Conservation (phyloP, 129 eudicot species). For the Flaveria brownii region DNA sequence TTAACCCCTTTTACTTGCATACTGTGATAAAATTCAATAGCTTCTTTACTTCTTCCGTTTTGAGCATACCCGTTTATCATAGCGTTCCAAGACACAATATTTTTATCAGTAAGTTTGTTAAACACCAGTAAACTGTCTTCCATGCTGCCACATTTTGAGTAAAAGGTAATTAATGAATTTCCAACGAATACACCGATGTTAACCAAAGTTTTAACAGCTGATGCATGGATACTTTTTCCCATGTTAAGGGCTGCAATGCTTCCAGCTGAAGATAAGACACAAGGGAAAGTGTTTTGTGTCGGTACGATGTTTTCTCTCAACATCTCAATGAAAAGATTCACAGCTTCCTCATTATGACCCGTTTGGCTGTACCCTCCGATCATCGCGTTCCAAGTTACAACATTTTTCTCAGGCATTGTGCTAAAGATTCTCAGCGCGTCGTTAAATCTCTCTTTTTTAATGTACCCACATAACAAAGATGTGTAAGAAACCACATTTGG, state of each 20-base stretch:
- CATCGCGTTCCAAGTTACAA: conserved; percentile 71
- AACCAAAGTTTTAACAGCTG: conserved; percentile 59
- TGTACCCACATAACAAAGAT: conserved; percentile 57
- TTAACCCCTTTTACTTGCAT: conserved; percentile 44
- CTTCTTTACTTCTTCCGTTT: conserved; percentile 60
- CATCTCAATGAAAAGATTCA: conserved; percentile 63
- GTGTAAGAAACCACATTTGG: conserved; percentile 81
- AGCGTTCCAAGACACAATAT: conserved; percentile 76
- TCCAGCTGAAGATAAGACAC: conserved; percentile 61
- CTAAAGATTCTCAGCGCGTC: conserved; percentile 52
- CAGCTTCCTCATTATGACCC: conserved; percentile 70
- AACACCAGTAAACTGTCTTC: conserved; percentile 62
- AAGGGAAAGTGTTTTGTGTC: conserved; percentile 50
- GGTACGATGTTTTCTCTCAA: conserved; percentile 60
- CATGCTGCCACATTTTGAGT: conserved; percentile 84
- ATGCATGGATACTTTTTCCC: conserved; percentile 72
- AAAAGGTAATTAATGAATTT: conserved; percentile 67
- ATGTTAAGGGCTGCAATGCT: conserved; percentile 65
- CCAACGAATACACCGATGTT: conserved; percentile 43
- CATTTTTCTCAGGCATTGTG: conserved; percentile 68
- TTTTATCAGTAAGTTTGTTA: conserved; percentile 39
- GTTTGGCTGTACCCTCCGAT: conserved; percentile 70
- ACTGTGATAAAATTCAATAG: conserved; percentile 31
- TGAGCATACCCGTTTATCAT: conserved; percentile 66
- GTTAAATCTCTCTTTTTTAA: conserved; percentile 49